Base-by-base conservation (phyloP, 495 filamentous ascomycete genomes). In the Neurospora sp. region DNA sequence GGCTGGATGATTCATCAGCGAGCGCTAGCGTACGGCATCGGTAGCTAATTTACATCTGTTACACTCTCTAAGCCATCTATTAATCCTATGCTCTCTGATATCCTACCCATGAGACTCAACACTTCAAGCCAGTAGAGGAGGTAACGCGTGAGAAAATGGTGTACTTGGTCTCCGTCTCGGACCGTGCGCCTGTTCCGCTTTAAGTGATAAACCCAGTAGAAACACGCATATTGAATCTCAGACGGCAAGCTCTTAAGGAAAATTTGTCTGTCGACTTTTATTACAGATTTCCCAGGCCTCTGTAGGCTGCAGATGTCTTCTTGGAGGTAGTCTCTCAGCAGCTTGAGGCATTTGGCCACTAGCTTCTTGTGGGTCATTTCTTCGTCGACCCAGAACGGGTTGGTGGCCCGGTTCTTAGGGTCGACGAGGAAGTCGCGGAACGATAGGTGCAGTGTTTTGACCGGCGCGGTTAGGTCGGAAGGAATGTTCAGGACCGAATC, bases 401-500 rank as follows among this genome's bases (percentile, higher is more conserved):
- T 54, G 73, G 81, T 77, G 6, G 54, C 39, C 70, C 81, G 79
- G 70, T 76, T 77, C 17, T 78, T 70, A 48, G 74, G 62, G 75
- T 85, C 79, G 59, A 87, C 69, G 17, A 89, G 82, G 74, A 84
- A 88, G 74, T 88, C 86, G 66, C 84, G 85, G 73, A 89, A 86
- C n/a, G 85, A 87, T 19, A 79, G 81, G 73, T 89, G 85, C 54
- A 83, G 82, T 2, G 84, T 76, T n/a, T 80, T 79, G 34, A 88
- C 69, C 5, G 80, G 80, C 13, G 36, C n/a, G 28, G 71, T 54
- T 21, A 54, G 0, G 37, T 82, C 72, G 4, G 79, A 70, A 59
- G 82, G 79, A 40, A 85, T 76, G 71, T 78, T 71, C 1, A 86
- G 73, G 45, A 85, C 78, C 9, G 82, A 77, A 70, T 81, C 79